A percentile compares a stretch with the other conserved stretches of the same genome.
phyloP scores from a whole-genome alignment of 805 yeast species.

The Myxozyma monticola region DNA sequence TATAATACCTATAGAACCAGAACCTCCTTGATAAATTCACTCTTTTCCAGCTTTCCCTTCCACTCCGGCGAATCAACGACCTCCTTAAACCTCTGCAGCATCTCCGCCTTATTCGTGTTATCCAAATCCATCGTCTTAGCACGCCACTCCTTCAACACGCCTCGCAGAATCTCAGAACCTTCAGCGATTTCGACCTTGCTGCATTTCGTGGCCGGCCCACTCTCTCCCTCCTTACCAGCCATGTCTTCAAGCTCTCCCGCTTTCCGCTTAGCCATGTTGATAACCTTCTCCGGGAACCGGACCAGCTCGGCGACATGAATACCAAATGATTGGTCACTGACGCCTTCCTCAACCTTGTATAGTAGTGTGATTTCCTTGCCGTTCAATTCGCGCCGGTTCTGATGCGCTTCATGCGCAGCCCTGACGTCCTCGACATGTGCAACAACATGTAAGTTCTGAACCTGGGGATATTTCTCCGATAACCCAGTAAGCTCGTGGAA shows the following conservation, averaged over 20 bases:
- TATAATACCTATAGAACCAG: slow-evolving; percentile 8
- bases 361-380: slow-evolving; percentile 76
- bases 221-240: slow-evolving; percentile 42
- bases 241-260: slow-evolving; percentile 80
- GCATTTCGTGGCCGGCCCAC: slow-evolving; percentile 48
- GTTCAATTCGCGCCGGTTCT: slow-evolving; percentile 33
- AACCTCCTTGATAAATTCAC: slow-evolving; percentile 21
- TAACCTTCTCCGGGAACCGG: slow-evolving; percentile 84
- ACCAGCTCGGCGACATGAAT: slow-evolving; percentile 97
- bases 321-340: slow-evolving; percentile 94
- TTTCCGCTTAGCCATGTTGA: slow-evolving; percentile 93
- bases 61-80: slow-evolving; percentile 17
- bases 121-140: neutral
- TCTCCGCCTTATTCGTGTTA: slow-evolving; percentile 7
- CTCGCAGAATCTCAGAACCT: slow-evolving; percentile 55
- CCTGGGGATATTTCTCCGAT: slow-evolving; percentile 58
- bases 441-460: slow-evolving; percentile 84
- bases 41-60: slow-evolving; percentile 10
- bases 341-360: slow-evolving; percentile 95
- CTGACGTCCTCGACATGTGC: slow-evolving; percentile 68
- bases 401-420: slow-evolving; percentile 38
- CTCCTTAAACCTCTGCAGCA: slow-evolving; percentile 20
- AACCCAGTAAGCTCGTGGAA: slow-evolving; percentile 92
- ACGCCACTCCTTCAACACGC: slow-evolving; percentile 46
- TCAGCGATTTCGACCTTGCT: slow-evolving; percentile 50